These are phyloP conservation scores for Chondrostereum purpureum DNA, from an alignment of 1,284 basidiomycete genomes.

Conservation along the genomic window DNA sequence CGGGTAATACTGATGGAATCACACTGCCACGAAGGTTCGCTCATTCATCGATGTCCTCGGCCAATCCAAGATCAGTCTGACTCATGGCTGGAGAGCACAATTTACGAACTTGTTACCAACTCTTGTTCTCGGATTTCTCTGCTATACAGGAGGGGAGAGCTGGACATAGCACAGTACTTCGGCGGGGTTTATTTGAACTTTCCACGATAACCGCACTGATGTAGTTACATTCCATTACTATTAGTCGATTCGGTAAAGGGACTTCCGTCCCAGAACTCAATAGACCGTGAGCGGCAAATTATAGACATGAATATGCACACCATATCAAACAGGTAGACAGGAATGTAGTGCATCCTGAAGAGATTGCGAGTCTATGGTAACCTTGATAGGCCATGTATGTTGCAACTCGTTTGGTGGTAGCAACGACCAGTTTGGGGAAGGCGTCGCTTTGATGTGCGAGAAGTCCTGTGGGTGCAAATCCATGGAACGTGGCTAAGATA, in stretches of 20 bases:
- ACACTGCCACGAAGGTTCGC: too few species aligned
- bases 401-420: slow-evolving; percentile 18
- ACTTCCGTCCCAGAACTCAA: not conserved
- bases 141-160: too few species aligned
- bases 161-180: too few species aligned
- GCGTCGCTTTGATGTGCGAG: slow-evolving; percentile 66
- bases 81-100: too few species aligned
- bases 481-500: slow-evolving; percentile 5
- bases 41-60: too few species aligned
- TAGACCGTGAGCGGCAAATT: not conserved
- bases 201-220: too few species aligned
- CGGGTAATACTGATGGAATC: too few species aligned
- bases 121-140: too few species aligned
- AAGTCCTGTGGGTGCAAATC: slow-evolving; percentile 64
- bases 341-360: not conserved
- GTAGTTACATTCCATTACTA: slow-evolving; percentile 26
- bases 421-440: slow-evolving; percentile 68
- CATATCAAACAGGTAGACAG: not conserved
- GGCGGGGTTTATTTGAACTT: too few species aligned
- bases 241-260: not conserved
- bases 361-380: not conserved
- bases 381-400: slow-evolving; percentile 3
- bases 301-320: not conserved
- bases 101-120: too few species aligned
- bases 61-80: too few species aligned